Evolutionary conservation across 2,329 filamentous ascomycete genomes (phyloP), one percentile per base, ranked within the genome.

Genomic region (Fusarium irregulare): DNA sequence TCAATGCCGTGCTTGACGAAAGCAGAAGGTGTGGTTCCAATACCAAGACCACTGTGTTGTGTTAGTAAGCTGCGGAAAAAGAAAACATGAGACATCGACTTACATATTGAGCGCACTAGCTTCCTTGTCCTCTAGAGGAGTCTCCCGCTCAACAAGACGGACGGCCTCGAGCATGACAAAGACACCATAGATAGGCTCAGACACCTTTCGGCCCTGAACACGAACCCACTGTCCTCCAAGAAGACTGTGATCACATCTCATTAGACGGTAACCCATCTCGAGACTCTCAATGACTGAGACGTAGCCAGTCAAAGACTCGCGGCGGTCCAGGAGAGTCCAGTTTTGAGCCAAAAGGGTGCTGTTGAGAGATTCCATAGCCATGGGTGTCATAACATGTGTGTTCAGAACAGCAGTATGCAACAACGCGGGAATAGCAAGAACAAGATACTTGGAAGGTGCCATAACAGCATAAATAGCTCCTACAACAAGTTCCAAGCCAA

Each of bases 101-200:
- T 84, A 94, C 92, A 99, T 92, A 56, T 97, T 92, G 6, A 98
- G 85, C 3, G 95, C 95, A 50, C 88, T 92, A 47, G 92, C 92
- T 63, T 92, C 83, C n/a, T 80, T 81, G 72, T 94, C 92, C 3
- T 81, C 81, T 54, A 84, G 80, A 16, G 80, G 81, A 30, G 85
- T 83, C 7, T 84, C 80, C 1, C 84, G 84, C 72, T 96, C 85
- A 25, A 97, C 85, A 32, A 99, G 86, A 23, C 96, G 88, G 9
- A 98, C 91, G 6, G 95, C 93, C 79, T 99, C 96, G 2, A 99
- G 88, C 86, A 97, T 97, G 27, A 93, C 91, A 78, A 99, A 99
- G n/a, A 98, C 92, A 12, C 93, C 91, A 77, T 98, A 99, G 59
- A 99, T 93, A 1, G 95, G 93, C 80, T 99, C 96, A 13, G 89